These are phyloP conservation scores for Cutaneotrichosporon sp. DNA, from an alignment of 1,284 basidiomycete genomes.

Conservation along the genomic window DNA sequence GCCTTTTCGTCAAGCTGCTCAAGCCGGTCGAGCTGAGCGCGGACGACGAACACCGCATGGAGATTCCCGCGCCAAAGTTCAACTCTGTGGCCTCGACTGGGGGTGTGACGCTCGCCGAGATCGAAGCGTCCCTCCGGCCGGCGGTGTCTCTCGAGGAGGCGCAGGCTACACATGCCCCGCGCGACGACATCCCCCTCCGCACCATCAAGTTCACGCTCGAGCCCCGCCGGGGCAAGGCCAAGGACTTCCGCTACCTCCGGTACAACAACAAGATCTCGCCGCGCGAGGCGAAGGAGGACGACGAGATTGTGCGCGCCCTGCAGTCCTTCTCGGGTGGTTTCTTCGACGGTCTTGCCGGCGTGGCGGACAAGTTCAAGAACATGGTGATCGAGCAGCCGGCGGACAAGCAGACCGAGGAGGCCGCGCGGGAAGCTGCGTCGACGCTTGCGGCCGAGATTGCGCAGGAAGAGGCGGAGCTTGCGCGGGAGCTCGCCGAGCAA, in stretches of 20 bases:
- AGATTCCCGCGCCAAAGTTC: slow-evolving; percentile 26
- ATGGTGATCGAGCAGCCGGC: slow-evolving; percentile 6
- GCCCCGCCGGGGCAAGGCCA: neutral
- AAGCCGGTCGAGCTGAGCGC: slow-evolving; percentile 25
- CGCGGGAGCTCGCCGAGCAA: neutral
- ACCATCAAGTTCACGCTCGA: slow-evolving; percentile 21
- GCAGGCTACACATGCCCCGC: neutral
- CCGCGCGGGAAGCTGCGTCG: slow-evolving; percentile 12
- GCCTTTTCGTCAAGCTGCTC: slow-evolving; percentile 24
- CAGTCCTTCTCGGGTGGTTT: slow-evolving; percentile 27
- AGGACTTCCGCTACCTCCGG: neutral
- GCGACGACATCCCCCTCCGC: neutral
- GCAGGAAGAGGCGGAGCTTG: slow-evolving; percentile 2
- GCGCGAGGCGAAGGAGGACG: slow-evolving; percentile 20
- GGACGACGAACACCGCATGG: slow-evolving; percentile 21
- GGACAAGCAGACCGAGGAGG: slow-evolving; percentile 11
- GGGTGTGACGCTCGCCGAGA: slow-evolving; percentile 5
- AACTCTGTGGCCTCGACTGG: neutral
- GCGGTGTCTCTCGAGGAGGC: neutral
- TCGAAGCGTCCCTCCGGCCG: slow-evolving; percentile 1
- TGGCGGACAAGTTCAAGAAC: slow-evolving; percentile 22
- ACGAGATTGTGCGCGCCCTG: slow-evolving; percentile 24
- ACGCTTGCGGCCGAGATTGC: slow-evolving; percentile 8
- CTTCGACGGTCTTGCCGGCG: slow-evolving; percentile 33
- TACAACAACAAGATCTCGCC: neutral